Percentiles rank a stretch among this genome's conserved stretches.
Conservation (phyloP, 495 filamentous ascomycete genomes). For the Stereocaulon alpinum region DNA sequence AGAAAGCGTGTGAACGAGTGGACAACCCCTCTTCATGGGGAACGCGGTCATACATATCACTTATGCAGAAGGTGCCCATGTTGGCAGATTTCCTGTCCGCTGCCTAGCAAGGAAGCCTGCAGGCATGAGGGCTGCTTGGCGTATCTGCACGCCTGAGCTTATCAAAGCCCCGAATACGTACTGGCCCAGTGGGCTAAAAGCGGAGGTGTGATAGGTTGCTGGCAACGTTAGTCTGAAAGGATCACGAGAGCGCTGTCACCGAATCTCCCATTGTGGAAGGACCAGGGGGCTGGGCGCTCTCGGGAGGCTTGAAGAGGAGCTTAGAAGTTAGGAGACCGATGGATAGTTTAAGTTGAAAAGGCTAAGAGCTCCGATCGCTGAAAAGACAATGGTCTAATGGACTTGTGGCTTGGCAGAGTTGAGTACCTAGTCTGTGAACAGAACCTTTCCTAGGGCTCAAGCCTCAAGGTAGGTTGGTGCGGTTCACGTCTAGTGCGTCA, state of each 20-base stretch:
- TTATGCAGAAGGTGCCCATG: slow-evolving; percentile 1
- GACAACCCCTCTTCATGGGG: slow-evolving; percentile 7
- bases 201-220: background rate
- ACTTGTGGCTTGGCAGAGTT: too few relatives aligned
- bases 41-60: slow-evolving; percentile 8
- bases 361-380: too few relatives aligned
- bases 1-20: background rate
- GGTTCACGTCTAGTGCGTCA: too few relatives aligned
- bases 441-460: too few relatives aligned
- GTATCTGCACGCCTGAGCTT: slow-evolving; percentile 9
- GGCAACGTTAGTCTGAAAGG: background rate
- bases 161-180: background rate
- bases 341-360: background rate
- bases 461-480: too few relatives aligned
- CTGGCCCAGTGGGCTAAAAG: background rate
- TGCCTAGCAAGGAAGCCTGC: slow-evolving; percentile 6
- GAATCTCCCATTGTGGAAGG: background rate
- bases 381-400: too few relatives aligned
- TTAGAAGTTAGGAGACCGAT: too few relatives aligned
- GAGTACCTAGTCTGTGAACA: too few relatives aligned
- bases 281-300: too few relatives aligned
- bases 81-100: slow-evolving; percentile 1
- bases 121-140: background rate
- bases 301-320: too few relatives aligned
- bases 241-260: background rate